Percentiles rank a stretch among this genome's conserved stretches.
These are phyloP conservation scores for Aphanocladium album DNA, from an alignment of 2,329 filamentous ascomycete genomes.

Conservation along the genomic window DNA sequence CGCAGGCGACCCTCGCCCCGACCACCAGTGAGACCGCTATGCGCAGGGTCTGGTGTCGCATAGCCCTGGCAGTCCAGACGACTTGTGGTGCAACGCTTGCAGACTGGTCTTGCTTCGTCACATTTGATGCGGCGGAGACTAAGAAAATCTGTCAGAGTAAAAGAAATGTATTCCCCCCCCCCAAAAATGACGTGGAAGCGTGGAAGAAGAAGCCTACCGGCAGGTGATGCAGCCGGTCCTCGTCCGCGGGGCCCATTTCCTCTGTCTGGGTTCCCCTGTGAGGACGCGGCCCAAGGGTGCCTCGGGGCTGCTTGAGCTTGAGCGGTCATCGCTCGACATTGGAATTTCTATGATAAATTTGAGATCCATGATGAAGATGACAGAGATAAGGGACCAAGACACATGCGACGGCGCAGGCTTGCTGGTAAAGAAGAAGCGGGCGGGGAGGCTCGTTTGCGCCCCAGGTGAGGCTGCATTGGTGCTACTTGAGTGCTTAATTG, in stretches of 20 bases:
- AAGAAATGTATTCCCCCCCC: too few relatives aligned
- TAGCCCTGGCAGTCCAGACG: neutral
- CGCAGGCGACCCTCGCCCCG: too few relatives aligned
- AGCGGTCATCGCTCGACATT: neutral
- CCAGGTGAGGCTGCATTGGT: neutral
- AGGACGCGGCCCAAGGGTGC: neutral
- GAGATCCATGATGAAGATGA: neutral
- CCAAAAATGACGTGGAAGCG: too few relatives aligned
- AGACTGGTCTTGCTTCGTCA: neutral
- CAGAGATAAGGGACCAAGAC: neutral
- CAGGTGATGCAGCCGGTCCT: neutral
- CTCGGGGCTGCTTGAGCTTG: neutral
- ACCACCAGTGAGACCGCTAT: neutral
- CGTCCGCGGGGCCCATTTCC: neutral
- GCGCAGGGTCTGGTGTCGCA: neutral
- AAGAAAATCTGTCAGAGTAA: neutral
- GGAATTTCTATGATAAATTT: neutral
- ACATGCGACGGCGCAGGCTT: neutral
- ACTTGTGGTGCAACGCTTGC: neutral
- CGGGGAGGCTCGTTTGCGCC: neutral
- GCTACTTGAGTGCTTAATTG: too few relatives aligned
- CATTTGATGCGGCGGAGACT: neutral
- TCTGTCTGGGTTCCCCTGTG: neutral
- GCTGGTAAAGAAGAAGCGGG: neutral
- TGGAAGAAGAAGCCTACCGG: neutral